Base-by-base conservation (phyloP, 257 asterid genomes). In the Scutellaria galericulata region DNA sequence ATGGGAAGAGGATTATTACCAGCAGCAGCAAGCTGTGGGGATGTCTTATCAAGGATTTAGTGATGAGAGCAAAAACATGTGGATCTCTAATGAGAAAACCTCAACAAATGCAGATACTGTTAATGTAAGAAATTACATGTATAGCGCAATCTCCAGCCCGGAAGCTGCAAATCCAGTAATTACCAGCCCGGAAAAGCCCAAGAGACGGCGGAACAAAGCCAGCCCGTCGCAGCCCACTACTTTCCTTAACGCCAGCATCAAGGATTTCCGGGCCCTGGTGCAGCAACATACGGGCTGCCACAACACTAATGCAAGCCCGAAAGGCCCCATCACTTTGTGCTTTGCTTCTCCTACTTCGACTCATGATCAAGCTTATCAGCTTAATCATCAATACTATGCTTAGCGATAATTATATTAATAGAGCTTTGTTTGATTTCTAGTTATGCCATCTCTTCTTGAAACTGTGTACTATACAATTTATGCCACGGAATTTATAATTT, bases 251-350 rank as follows among this genome's bases (percentile, higher is more conserved):
- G 86, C 92, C 0, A 85, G 81, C 75, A 78, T 79, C 65, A 66
- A 77, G 46, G 79, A 89, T 64, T 89, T 89, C 60, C 76, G 96
- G 52, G 71, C 86, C 9, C 57, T 86, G 50, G 96, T 89, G 55
- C 96, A 89, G 79, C 86, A 86, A 70, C 84, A 86, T 55, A 89
- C 92, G 2, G 96, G 92, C 20, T 75, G 85, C 80, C 84, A 81
- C 58, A 65, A 41, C 61, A 22, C 60, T 1, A 22, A 18, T 12
- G 62, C 71, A 12, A 70, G 46, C 66, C 82, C 72, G 11, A 86
- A 81, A 45, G 92, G 92, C 46, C 93, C 93, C 0, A 85, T 89
- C 61, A 87, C 85, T 31, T 58, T 89, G 44, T 82, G 84, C 71
- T 89, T 89, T 59, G 58, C 47, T 9, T 50, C 81, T 9, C 11